A percentile compares a stretch with the other conserved stretches of the same genome.
Evolutionary conservation across 2,329 filamentous ascomycete species (phyloP).

Genomic region (Blastomyces percursus): DNA sequence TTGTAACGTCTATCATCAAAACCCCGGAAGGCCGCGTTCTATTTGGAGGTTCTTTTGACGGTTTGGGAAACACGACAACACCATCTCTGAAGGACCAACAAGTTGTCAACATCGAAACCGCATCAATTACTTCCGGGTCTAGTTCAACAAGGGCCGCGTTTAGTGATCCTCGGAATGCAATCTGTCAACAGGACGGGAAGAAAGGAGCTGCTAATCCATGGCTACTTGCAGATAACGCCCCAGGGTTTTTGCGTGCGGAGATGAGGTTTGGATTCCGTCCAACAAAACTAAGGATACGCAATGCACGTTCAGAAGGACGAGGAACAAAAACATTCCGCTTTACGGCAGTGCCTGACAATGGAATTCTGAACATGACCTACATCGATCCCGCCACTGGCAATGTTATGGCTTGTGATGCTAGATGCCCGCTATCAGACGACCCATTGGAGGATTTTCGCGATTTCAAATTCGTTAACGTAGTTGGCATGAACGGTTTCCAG

Average conservation of each 20-base stretch:
- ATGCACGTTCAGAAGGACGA: slow-evolving; percentile 71
- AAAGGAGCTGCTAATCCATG: slow-evolving; percentile 68
- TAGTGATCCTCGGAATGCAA: slow-evolving; percentile 64
- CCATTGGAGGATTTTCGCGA: slow-evolving; percentile 62
- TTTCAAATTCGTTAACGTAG: slow-evolving; percentile 75
- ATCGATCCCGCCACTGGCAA: slow-evolving; percentile 59
- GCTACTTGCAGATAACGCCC: slow-evolving; percentile 62
- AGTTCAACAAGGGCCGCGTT: slow-evolving; percentile 53
- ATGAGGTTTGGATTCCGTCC: slow-evolving; percentile 80
- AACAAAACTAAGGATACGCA: slow-evolving; percentile 76
- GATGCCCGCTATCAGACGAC: slow-evolving; percentile 72
- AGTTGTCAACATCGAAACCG: slow-evolving; percentile 71
- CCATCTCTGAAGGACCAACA: slow-evolving; percentile 53
- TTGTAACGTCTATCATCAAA: slow-evolving; percentile 74
- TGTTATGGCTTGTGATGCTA: slow-evolving; percentile 62
- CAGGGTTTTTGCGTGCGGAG: slow-evolving; percentile 72
- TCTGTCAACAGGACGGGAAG: slow-evolving; percentile 60
- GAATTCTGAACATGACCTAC: slow-evolving; percentile 95
- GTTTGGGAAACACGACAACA: slow-evolving; percentile 67
- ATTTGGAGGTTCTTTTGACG: slow-evolving; percentile 84
- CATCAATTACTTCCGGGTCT: slow-evolving; percentile 57
- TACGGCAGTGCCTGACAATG: slow-evolving; percentile 71
- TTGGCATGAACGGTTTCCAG: slow-evolving; percentile 80
- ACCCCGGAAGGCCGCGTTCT: slow-evolving; percentile 72
- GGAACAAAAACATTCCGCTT: slow-evolving; percentile 84